These are phyloP conservation scores for Chaetomium olivaceum DNA, from an alignment of 2,329 filamentous ascomycete genomes.

Conservation along the genomic window DNA sequence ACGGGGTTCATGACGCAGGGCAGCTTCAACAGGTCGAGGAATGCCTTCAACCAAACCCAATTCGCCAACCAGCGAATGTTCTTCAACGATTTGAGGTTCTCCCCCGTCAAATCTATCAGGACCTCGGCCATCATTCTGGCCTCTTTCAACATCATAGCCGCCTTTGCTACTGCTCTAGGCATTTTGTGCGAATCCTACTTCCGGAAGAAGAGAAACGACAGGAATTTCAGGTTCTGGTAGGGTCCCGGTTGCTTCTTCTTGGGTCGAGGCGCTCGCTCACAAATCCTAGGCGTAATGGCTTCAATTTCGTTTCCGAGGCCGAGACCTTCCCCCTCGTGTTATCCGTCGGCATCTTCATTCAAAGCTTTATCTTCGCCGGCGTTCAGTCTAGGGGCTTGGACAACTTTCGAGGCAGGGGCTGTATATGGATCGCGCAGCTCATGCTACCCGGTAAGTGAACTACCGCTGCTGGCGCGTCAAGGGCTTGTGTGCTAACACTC, in stretches of 20 bases:
- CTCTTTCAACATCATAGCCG: conserved; percentile 60
- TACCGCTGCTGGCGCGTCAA: background rate
- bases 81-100: conserved; percentile 54
- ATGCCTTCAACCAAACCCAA: conserved; percentile 46
- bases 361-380: conserved; percentile 58
- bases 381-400: conserved; percentile 58
- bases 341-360: conserved; percentile 57
- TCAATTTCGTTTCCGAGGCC: conserved; percentile 48
- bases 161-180: conserved; percentile 55
- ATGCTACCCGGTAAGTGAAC: conserved; percentile 57
- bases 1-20: conserved; percentile 22
- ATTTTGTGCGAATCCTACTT: conserved; percentile 60
- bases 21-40: conserved; percentile 26
- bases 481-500: background rate
- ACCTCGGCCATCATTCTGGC: conserved; percentile 63
- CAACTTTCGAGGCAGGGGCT: conserved; percentile 53
- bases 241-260: background rate
- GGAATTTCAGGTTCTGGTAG: conserved; percentile 47
- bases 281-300: conserved; percentile 39
- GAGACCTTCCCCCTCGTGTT: conserved; percentile 59
- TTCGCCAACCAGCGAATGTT: conserved; percentile 44
- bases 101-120: conserved; percentile 57
- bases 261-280: conserved; percentile 14
- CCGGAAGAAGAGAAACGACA: conserved; percentile 44
- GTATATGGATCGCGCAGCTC: conserved; percentile 55